Evolutionary conservation across 2,329 filamentous ascomycete genomes (phyloP).

Genomic region (Tricladium varicosporioides): DNA sequence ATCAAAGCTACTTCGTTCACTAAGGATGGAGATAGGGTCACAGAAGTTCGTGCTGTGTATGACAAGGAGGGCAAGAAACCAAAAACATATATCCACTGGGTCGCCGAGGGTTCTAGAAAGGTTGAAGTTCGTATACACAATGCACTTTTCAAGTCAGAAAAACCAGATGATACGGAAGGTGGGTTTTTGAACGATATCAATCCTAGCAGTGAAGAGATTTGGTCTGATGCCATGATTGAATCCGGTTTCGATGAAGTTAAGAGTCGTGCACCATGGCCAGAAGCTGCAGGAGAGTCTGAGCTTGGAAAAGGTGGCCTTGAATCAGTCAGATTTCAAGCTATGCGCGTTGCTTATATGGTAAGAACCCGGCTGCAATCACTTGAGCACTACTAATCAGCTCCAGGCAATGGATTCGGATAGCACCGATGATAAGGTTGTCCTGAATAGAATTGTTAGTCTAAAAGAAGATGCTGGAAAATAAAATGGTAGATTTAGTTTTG

Average conservation of each 20-base stretch:
- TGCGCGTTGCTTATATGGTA: constrained; percentile 73
- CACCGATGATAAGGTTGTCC: constrained; percentile 73
- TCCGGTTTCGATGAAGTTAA: constrained; percentile 77
- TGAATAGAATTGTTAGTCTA: constrained; percentile 89
- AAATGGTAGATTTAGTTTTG: neutral
- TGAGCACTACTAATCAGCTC: constrained; percentile 3
- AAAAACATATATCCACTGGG: constrained; percentile 91
- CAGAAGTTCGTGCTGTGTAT: constrained; percentile 63
- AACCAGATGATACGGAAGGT: constrained; percentile 73
- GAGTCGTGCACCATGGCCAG: constrained; percentile 75
- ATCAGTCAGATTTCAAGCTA: constrained; percentile 84
- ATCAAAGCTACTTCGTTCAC: constrained; percentile 70
- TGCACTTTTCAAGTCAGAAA: constrained; percentile 80
- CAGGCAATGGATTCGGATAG: constrained; percentile 74
- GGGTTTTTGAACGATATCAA: constrained; percentile 85
- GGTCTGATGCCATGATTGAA: constrained; percentile 75
- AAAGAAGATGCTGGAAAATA: constrained; percentile 81
- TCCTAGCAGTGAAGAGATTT: constrained; percentile 79
- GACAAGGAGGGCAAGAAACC: constrained; percentile 71
- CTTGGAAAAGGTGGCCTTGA: constrained; percentile 63
- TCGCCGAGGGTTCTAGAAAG: constrained; percentile 65
- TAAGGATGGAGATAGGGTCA: constrained; percentile 60
- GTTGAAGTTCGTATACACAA: constrained; percentile 79
- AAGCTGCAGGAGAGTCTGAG: constrained; percentile 64
- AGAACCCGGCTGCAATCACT: neutral